Evolutionary conservation across 129 eudicot species (phyloP).

Genomic region (Flaveria ramosissima): DNA sequence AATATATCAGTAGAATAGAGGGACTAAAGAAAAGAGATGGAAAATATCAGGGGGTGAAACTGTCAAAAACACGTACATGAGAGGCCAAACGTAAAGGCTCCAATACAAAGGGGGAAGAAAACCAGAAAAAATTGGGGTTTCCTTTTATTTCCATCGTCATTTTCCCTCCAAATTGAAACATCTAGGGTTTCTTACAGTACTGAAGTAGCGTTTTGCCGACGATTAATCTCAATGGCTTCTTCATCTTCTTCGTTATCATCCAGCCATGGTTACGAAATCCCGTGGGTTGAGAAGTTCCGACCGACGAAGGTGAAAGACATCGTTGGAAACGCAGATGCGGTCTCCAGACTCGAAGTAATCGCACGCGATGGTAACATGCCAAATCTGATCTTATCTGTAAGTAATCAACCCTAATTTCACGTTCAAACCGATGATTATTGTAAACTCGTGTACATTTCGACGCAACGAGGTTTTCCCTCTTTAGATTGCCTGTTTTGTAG

Average conservation of each 20-base stretch:
- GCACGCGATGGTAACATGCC: constrained; percentile 99
- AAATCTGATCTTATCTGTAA: constrained; percentile 79
- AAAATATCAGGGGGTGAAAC: no score
- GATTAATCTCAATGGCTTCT: constrained; percentile 43
- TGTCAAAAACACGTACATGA: no score
- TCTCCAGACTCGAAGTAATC: constrained; percentile 90
- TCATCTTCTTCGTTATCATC: constrained; percentile 46
- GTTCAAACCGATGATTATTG: not conserved
- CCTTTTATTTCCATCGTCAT: not conserved
- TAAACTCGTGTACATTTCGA: not conserved
- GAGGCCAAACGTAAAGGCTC: no score
- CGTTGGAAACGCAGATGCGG: constrained; percentile 94
- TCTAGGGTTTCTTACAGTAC: constrained; percentile 31
- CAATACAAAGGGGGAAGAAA: not conserved
- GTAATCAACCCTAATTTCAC: constrained; percentile 1
- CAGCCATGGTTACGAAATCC: constrained; percentile 63
- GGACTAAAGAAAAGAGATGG: no score
- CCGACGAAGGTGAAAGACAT: constrained; percentile 85
- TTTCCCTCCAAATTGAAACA: constrained; percentile 48
- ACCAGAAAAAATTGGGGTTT: constrained; percentile 3
- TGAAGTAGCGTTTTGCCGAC: not conserved
- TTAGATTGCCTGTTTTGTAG: not conserved
- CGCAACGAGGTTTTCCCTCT: no score
- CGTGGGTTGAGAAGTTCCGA: constrained; percentile 97
- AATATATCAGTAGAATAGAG: no score